Percentiles rank a stretch among this genome's conserved stretches.
Conservation (phyloP, 2,329 filamentous ascomycete genomes). For the Fusarium armeniacum region DNA sequence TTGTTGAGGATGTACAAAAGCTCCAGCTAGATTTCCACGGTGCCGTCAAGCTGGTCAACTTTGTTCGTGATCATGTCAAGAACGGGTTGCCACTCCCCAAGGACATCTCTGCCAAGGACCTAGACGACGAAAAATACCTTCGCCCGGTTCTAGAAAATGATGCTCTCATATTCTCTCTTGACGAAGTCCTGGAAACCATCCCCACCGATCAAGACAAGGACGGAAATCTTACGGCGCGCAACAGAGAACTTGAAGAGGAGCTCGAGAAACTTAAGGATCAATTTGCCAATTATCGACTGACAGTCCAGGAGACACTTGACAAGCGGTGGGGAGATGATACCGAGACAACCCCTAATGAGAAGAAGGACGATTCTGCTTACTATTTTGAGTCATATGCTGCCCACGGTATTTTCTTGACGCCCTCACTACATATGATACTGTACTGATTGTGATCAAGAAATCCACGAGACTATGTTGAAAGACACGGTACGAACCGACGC, state of each 20-base stretch:
- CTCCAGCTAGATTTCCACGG: conserved; percentile 79
- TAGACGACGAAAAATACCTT: conserved; percentile 85
- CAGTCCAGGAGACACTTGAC: conserved; percentile 76
- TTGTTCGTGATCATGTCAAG: conserved; percentile 65
- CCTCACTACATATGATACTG: background rate
- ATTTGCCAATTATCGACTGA: conserved; percentile 74
- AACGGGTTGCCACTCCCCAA: conserved; percentile 64
- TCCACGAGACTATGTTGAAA: conserved; percentile 97
- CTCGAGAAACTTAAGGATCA: conserved; percentile 70
- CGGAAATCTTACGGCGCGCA: conserved; percentile 60
- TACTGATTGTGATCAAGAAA: conserved; percentile 69
- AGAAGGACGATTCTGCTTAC: conserved; percentile 57
- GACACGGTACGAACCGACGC: conserved; percentile 89
- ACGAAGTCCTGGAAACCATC: conserved; percentile 71
- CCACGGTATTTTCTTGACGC: conserved; percentile 63
- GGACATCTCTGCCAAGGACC: conserved; percentile 70
- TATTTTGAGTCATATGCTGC: conserved; percentile 74
- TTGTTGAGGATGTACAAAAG: conserved; percentile 69
- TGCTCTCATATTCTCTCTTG: conserved; percentile 86
- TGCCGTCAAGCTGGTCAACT: conserved; percentile 82
- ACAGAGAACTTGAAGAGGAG: conserved; percentile 71
- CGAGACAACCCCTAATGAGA: conserved; percentile 53
- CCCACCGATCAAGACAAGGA: conserved; percentile 58
- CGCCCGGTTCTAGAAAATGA: conserved; percentile 91
- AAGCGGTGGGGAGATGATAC: conserved; percentile 73